phyloP scores from a whole-genome alignment of 176 grass and related monocot genomes.

The Lolium perenne region DNA sequence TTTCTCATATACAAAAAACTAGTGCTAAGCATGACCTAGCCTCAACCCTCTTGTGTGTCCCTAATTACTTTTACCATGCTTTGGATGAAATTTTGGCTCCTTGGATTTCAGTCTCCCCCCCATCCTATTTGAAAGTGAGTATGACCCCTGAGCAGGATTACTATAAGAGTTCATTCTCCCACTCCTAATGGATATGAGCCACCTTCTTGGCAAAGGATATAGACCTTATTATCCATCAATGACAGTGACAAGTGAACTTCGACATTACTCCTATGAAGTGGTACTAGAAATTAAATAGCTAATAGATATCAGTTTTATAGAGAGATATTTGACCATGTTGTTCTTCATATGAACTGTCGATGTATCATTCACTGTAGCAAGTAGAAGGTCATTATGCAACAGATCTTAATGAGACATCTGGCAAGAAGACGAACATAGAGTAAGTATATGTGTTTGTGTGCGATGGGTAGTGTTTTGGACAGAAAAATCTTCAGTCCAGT shows the following conservation, averaged over 20 bases:
- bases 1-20: slow-evolving; percentile 7
- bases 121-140: neutral
- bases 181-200: slow-evolving; percentile 18
- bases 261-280: neutral
- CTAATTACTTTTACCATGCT: neutral
- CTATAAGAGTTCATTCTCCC: neutral
- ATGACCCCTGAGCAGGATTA: neutral
- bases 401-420: slow-evolving; percentile 6
- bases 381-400: slow-evolving; percentile 30
- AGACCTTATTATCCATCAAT: neutral
- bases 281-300: neutral
- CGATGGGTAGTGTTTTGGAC: neutral
- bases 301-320: neutral
- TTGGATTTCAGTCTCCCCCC: neutral
- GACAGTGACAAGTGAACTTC: neutral
- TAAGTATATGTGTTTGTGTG: neutral
- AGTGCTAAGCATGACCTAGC: neutral
- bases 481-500: slow-evolving; percentile 25
- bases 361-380: neutral
- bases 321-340: slow-evolving; percentile 15
- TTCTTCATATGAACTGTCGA: slow-evolving; percentile 13
- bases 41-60: neutral
- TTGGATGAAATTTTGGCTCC: slow-evolving; percentile 6
- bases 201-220: slow-evolving; percentile 14
- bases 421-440: neutral